A percentile compares a stretch with the other conserved stretches of the same genome.
These are phyloP conservation scores for Mycena galopus DNA, from an alignment of 768 basidiomycete species.

Conservation along the genomic window DNA sequence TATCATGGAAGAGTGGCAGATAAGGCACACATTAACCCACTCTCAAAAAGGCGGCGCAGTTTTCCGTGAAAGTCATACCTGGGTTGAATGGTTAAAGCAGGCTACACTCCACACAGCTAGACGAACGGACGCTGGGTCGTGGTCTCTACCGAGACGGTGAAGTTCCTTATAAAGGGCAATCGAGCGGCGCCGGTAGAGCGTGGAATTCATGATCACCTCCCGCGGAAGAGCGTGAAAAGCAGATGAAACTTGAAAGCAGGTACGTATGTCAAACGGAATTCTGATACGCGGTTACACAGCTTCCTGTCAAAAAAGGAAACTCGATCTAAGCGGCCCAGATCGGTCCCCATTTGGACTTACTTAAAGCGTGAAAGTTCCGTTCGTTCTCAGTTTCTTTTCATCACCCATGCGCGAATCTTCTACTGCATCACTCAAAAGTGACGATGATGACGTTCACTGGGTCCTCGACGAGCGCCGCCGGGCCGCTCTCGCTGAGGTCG, in stretches of 20 bases:
- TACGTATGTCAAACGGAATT: too few species aligned
- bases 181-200: constrained; percentile 63
- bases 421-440: constrained; percentile 44
- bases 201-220: too few species aligned
- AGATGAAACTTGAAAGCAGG: too few species aligned
- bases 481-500: constrained; percentile 87
- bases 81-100: constrained; percentile 26
- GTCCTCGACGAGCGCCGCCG: constrained; percentile 79
- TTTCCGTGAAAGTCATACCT: constrained; percentile 86
- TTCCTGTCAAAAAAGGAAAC: too few species aligned
- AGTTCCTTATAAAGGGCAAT: constrained; percentile 87
- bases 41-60: constrained; percentile 79
- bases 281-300: too few species aligned
- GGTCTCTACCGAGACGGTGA: constrained; percentile 83
- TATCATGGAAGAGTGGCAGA: background rate
- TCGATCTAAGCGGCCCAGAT: background rate
- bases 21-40: constrained; percentile 54
- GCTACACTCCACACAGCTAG: constrained; percentile 20
- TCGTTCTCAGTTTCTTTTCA: constrained; percentile 24
- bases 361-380: too few species aligned
- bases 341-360: too few species aligned
- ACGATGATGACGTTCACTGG: constrained; percentile 51
- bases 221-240: too few species aligned
- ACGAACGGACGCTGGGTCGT: constrained; percentile 79
- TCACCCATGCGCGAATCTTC: constrained; percentile 51